These are phyloP conservation scores for Ophiostoma australiae DNA, from an alignment of 2,329 filamentous ascomycete genomes.

Conservation along the genomic window DNA sequence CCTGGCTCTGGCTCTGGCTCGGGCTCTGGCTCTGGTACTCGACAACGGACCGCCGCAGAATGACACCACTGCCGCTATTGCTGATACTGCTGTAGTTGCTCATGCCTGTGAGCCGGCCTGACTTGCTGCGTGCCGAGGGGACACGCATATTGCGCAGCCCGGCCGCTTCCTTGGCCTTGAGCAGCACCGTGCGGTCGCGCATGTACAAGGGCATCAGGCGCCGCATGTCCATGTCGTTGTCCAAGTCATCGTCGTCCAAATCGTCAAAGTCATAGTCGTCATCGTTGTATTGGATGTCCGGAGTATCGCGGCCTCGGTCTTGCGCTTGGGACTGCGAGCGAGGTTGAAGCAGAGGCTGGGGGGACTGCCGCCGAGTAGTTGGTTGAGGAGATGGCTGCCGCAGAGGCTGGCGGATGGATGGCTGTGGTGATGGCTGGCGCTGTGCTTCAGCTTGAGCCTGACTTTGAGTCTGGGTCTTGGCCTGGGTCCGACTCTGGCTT, in stretches of 20 bases:
- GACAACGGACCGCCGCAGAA: background rate
- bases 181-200: conserved; percentile 24
- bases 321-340: background rate
- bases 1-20: background rate
- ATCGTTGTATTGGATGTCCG: background rate
- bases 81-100: background rate
- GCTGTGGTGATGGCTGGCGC: background rate
- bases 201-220: conserved; percentile 50
- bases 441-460: background rate
- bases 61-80: background rate
- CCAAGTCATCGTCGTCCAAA: conserved; percentile 34
- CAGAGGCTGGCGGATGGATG: background rate
- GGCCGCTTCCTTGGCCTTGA: conserved; percentile 26
- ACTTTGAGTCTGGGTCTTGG: too few species aligned
- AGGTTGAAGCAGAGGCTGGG: background rate
- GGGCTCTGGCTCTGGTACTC: background rate
- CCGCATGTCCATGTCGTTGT: conserved; percentile 43
- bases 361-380: too few species aligned
- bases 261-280: conserved; percentile 17
- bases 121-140: conserved; percentile 8
- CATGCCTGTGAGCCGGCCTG: conserved; percentile 20
- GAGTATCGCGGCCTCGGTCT: background rate
- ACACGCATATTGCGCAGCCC: background rate
- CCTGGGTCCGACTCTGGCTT: background rate
- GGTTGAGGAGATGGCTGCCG: background rate